A percentile compares a stretch with the other conserved stretches of the same genome.
phyloP scores from a whole-genome alignment of 768 basidiomycete genomes.

The Stropharia rugosoannulata region DNA sequence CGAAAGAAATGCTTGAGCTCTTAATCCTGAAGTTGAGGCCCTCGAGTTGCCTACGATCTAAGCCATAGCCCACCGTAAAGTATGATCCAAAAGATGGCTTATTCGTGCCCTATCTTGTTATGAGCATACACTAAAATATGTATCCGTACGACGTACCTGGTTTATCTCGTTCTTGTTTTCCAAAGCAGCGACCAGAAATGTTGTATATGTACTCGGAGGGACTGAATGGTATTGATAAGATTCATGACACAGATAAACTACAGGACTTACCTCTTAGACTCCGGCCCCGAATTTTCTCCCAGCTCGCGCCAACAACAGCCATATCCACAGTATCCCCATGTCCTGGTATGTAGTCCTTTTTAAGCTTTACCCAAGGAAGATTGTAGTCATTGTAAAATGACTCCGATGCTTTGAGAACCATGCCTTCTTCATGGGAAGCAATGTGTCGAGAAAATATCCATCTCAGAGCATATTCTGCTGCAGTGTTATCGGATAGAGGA shows the following conservation, averaged over 20 bases:
- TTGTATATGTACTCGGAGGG: conserved; percentile 68
- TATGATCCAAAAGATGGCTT: conserved; percentile 48
- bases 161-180: conserved; percentile 46
- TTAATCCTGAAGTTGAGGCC: conserved; percentile 68
- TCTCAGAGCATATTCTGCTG: conserved; percentile 27
- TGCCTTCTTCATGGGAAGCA: conserved; percentile 59
- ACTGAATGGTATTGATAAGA: conserved; percentile 40
- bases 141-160: neutral
- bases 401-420: conserved; percentile 76
- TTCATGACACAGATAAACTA: neutral
- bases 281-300: conserved; percentile 78
- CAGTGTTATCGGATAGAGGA: conserved; percentile 25
- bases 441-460: conserved; percentile 50
- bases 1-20: conserved; percentile 30
- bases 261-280: conserved; percentile 63
- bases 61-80: conserved; percentile 78
- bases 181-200: conserved; percentile 75
- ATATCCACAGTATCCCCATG: conserved; percentile 83
- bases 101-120: too few species aligned
- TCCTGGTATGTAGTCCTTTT: conserved; percentile 86
- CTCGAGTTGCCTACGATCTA: conserved; percentile 66
- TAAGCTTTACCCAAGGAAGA: conserved; percentile 84
- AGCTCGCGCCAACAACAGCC: conserved; percentile 71
- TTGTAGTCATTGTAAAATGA: conserved; percentile 64
- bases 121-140: too few species aligned